These are phyloP conservation scores for Bolboschoenus planiculmis DNA, from an alignment of 176 grass and related monocot genomes.

Conservation along the genomic window DNA sequence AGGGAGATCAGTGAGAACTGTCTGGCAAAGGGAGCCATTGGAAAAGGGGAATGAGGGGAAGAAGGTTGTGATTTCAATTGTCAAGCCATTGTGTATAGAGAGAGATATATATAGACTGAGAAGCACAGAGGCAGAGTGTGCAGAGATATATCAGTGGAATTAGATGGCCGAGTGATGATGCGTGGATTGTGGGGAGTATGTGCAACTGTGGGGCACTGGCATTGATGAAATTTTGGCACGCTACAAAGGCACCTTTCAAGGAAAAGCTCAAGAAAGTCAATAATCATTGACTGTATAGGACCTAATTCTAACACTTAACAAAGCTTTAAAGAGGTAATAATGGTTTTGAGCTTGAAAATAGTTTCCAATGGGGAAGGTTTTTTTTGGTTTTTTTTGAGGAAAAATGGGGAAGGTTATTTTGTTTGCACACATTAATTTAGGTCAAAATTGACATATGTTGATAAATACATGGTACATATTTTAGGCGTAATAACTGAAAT, in stretches of 20 bases:
- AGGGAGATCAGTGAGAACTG: background rate
- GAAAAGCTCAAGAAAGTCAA: background rate
- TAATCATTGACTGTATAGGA: background rate
- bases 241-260: constrained; percentile 8
- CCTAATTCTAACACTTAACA: too few species aligned
- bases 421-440: too few species aligned
- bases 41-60: background rate
- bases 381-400: too few species aligned
- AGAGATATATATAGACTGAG: background rate
- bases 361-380: too few species aligned
- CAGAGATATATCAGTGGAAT: background rate
- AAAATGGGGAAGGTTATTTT: too few species aligned
- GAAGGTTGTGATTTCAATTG: background rate
- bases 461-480: too few species aligned
- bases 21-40: constrained; percentile 13
- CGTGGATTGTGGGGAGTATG: constrained; percentile 36
- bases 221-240: constrained; percentile 43
- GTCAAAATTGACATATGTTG: too few species aligned
- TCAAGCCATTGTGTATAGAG: background rate
- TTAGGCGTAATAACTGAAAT: too few species aligned
- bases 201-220: background rate
- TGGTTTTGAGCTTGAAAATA: too few species aligned
- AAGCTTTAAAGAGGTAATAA: too few species aligned
- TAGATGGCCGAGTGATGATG: constrained; percentile 26
- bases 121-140: background rate